A percentile compares a stretch with the other conserved stretches of the same genome.
Conservation (phyloP, 495 filamentous ascomycete genomes). For the Penicillium argentinense region DNA sequence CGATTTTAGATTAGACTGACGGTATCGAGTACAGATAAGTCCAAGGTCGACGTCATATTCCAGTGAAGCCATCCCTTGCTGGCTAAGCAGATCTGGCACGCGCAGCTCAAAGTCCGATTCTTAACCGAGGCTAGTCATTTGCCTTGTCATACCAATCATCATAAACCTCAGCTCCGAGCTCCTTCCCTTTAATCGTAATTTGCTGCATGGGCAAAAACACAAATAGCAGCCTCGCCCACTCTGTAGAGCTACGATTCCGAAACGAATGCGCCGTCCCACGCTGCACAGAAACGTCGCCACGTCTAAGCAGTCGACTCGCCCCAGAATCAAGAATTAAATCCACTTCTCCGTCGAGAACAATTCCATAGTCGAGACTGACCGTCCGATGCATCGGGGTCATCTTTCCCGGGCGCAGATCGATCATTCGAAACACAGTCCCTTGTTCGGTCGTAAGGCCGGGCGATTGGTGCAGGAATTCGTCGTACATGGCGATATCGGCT, state of each 20-base stretch:
- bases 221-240: slow-evolving; percentile 62
- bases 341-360: slow-evolving; percentile 69
- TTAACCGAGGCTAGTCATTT: no score
- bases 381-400: slow-evolving; percentile 72
- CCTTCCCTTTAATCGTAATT: slow-evolving; percentile 24
- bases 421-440: slow-evolving; percentile 51
- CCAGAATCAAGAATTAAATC: slow-evolving; percentile 71
- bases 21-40: slow-evolving; percentile 15
- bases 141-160: slow-evolving; percentile 21
- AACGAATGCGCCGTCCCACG: slow-evolving; percentile 65
- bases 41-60: slow-evolving; percentile 14
- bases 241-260: slow-evolving; percentile 50
- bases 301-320: slow-evolving; percentile 58
- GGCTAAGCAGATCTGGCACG: no score
- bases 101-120: no score
- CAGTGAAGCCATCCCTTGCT: no score
- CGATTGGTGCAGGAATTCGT: slow-evolving; percentile 35
- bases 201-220: slow-evolving; percentile 34
- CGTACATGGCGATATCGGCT: slow-evolving; percentile 35
- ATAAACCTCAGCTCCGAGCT: slow-evolving; percentile 28
- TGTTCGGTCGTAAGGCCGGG: slow-evolving; percentile 26
- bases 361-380: slow-evolving; percentile 67
- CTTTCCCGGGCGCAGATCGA: slow-evolving; percentile 63
- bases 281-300: slow-evolving; percentile 67
- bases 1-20: no score